Evolutionary conservation across 2,329 filamentous ascomycete species (phyloP).

Genomic region (Fusarium sp.): DNA sequence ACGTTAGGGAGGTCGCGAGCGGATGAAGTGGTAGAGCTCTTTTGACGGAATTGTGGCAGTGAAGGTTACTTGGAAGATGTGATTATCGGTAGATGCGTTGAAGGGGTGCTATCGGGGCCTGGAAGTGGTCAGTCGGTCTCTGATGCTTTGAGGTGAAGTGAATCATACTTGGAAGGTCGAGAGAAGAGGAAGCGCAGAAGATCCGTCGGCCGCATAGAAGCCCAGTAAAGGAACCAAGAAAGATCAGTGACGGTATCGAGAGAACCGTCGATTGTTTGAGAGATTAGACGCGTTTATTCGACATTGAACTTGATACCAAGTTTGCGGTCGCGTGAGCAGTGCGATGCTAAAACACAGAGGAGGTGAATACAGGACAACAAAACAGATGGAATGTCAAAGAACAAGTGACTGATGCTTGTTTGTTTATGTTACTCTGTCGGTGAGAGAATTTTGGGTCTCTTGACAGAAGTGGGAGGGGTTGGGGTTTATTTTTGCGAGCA

Average conservation of each 20-base stretch:
- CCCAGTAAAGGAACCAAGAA: constrained; percentile 45
- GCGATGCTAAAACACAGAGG: background rate
- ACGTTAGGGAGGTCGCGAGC: constrained; percentile 93
- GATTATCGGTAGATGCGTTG: constrained; percentile 46
- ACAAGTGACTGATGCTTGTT: constrained; percentile 10
- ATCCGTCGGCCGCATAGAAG: constrained; percentile 91
- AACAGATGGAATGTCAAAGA: background rate
- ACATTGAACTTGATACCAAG: constrained; percentile 35
- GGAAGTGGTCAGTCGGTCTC: background rate
- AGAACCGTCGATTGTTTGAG: constrained; percentile 39
- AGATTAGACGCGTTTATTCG: constrained; percentile 41
- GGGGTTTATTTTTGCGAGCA: constrained; percentile 21
- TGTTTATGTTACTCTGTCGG: constrained; percentile 24
- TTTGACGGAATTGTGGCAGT: constrained; percentile 88
- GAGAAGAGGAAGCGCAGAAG: constrained; percentile 91
- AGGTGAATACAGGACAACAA: background rate
- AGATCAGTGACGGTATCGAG: constrained; percentile 37
- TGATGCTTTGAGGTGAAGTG: background rate
- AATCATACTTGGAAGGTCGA: constrained; percentile 82
- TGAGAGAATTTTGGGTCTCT: constrained; percentile 40
- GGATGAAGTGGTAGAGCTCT: constrained; percentile 84
- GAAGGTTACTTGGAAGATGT: constrained; percentile 38
- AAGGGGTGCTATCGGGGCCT: constrained; percentile 71
- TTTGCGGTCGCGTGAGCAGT: constrained; percentile 37
- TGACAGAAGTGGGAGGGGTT: constrained; percentile 12